Conservation (phyloP, 148 eudicot species). For the Simmondsia chinensis region DNA sequence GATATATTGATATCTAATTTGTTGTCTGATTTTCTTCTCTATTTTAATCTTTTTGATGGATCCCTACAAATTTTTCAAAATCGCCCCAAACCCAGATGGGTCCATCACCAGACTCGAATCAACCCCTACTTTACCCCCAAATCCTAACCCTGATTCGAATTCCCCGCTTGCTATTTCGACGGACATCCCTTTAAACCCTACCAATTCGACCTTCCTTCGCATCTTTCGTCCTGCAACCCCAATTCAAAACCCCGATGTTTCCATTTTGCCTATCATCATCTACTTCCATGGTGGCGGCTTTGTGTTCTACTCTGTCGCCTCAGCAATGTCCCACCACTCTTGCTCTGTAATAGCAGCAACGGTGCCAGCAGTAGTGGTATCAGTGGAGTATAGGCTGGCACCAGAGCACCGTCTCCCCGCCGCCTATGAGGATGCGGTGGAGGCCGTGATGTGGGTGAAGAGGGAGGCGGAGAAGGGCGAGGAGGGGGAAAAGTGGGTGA, state of each 20-base stretch:
- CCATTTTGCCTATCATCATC: conserved; percentile 15
- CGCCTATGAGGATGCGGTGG: conserved; percentile 36
- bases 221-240: conserved; percentile 16
- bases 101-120: conserved; percentile 14
- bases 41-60: no score
- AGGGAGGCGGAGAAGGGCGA: no score
- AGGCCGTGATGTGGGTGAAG: conserved; percentile 19
- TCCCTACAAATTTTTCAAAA: conserved; percentile 19
- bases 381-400: conserved; percentile 35
- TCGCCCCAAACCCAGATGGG: conserved; percentile 20
- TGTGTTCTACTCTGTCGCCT: conserved; percentile 13
- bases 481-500: conserved; percentile 16
- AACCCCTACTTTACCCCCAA: conserved; percentile 6
- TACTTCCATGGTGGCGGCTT: conserved; percentile 36
- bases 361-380: conserved; percentile 16
- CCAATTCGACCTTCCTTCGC: conserved; percentile 18
- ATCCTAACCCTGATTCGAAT: conserved; percentile 14
- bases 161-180: conserved; percentile 17
- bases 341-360: conserved; percentile 14
- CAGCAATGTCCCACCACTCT: conserved; percentile 7
- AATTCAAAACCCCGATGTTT: neutral
- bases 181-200: conserved; percentile 19
- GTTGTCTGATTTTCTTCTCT: no score
- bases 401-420: conserved; percentile 44
- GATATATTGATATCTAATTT: no score